A percentile compares a stretch with the other conserved stretches of the same genome.
phyloP scores from a whole-genome alignment of 257 asterid genomes.

The Nicotiana knightiana region DNA sequence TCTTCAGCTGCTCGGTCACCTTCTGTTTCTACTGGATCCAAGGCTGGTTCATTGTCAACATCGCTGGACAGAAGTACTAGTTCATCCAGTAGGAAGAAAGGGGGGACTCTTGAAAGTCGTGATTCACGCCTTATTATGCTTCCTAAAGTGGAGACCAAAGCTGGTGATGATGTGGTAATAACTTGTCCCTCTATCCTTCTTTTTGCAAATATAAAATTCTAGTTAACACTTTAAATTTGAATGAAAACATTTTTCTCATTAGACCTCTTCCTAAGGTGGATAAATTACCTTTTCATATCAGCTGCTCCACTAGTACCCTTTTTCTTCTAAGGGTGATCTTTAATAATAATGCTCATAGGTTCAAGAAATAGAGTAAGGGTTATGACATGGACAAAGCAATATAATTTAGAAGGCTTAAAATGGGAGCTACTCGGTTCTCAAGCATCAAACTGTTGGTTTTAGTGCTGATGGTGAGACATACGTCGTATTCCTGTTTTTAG shows the following conservation, averaged over 20 bases:
- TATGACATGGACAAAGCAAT: not conserved
- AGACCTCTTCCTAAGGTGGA: not conserved
- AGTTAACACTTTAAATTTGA: not conserved
- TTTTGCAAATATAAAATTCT: not conserved
- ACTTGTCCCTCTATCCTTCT: not conserved
- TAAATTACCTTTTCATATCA: not conserved
- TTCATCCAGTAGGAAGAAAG: constrained; percentile 56
- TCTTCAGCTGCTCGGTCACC: constrained; percentile 49
- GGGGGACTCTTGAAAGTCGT: constrained; percentile 68
- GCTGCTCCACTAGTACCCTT: not conserved
- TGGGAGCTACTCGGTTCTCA: not conserved
- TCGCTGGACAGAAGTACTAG: constrained; percentile 41
- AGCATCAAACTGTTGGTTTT: not conserved
- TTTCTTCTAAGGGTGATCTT: not conserved
- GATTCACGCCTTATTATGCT: constrained; percentile 89
- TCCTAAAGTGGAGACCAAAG: constrained; percentile 91
- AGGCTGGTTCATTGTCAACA: constrained; percentile 45
- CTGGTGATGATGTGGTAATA: constrained; percentile 90
- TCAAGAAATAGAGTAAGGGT: not conserved
- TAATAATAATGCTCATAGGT: not conserved
- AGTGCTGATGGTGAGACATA: not conserved
- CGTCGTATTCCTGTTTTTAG: not conserved
- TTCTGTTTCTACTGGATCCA: constrained; percentile 59
- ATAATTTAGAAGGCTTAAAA: not conserved
- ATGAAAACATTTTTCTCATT: not conserved